Evolutionary conservation across 805 yeast species (phyloP), one percentile per base, ranked within the genome.

Genomic region (Candida multigemmis): DNA sequence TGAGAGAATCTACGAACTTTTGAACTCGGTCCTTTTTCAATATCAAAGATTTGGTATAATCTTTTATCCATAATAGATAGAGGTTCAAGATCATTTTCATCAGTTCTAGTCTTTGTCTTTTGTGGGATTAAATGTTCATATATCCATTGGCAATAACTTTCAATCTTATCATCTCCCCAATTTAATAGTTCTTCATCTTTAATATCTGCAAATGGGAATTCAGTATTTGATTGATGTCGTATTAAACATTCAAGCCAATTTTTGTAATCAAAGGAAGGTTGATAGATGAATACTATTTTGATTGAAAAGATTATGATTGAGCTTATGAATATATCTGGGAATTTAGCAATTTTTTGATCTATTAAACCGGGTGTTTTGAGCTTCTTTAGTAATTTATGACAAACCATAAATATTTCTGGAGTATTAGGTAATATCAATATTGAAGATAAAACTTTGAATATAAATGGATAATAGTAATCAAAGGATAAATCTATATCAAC

Each of bases 141-240:
- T 27, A 69, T 59, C 74, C 79, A 71, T 13, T 62, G 53, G 15
- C 75, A 44, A 44, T 74, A 79, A 15, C 56, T 46, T 4, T 58
- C 57, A 3, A 65, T 56, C 30, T 67, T 55, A 2, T 42, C 40
- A n/a, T 64, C 63, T 22, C 60, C 51, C 78, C 84, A 73, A 9
- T 18, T 24, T 14, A 5, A 23, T 16, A 3, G 24, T 17, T n/a
- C 10, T 18, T 27, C 14, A 22, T 27, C n/a, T n/a, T n/a, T n/a
- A n/a, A n/a, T n/a, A n/a, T n/a, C n/a, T n/a, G n/a, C 19, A 23
- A 16, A 3, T 7, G 35, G 25, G 4, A 25, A 12, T 9, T 23
- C 19, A n/a, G n/a, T n/a, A n/a, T n/a, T n/a, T n/a, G n/a, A n/a
- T 14, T 30, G 23, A 30, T 19, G 7, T 22, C 16, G 6, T 38